phyloP scores from a whole-genome alignment of 2,329 filamentous ascomycete genomes.

The Aspergillus niger region DNA sequence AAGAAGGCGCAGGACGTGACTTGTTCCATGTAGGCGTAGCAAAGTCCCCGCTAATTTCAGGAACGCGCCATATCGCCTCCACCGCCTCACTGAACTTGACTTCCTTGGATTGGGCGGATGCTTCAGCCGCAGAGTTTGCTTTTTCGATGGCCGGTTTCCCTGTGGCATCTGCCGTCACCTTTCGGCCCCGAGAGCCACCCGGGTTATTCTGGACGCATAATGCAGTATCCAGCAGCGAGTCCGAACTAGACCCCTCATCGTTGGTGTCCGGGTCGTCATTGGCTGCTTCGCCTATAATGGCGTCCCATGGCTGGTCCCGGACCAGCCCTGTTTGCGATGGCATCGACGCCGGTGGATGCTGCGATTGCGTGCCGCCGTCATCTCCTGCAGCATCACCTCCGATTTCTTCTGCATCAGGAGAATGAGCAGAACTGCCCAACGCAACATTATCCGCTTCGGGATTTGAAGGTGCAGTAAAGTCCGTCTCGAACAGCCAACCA shows the following conservation, averaged over 20 bases:
- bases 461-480: background rate
- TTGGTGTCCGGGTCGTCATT: slow-evolving; percentile 20
- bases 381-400: slow-evolving; percentile 9
- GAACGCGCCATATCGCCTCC: slow-evolving; percentile 35
- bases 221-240: slow-evolving; percentile 25
- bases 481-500: slow-evolving; percentile 14
- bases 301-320: slow-evolving; percentile 1
- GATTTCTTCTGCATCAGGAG: background rate
- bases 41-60: slow-evolving; percentile 31
- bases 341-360: slow-evolving; percentile 8
- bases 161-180: slow-evolving; percentile 11
- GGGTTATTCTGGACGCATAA: slow-evolving; percentile 17
- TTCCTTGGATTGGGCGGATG: slow-evolving; percentile 18
- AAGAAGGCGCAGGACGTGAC: slow-evolving; percentile 16
- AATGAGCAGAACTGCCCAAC: background rate
- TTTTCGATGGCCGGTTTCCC: slow-evolving; percentile 17
- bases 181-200: background rate
- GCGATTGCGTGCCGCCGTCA: slow-evolving; percentile 10
- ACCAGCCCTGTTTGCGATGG: slow-evolving; percentile 11
- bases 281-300: slow-evolving; percentile 10
- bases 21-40: slow-evolving; percentile 27
- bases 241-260: slow-evolving; percentile 26
- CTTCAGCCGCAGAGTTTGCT: slow-evolving; percentile 20
- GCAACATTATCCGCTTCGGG: background rate
- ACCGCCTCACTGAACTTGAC: slow-evolving; percentile 17